Base-by-base conservation (phyloP, 1,139 yeast genomes). In the Candida buenavistaensis region DNA sequence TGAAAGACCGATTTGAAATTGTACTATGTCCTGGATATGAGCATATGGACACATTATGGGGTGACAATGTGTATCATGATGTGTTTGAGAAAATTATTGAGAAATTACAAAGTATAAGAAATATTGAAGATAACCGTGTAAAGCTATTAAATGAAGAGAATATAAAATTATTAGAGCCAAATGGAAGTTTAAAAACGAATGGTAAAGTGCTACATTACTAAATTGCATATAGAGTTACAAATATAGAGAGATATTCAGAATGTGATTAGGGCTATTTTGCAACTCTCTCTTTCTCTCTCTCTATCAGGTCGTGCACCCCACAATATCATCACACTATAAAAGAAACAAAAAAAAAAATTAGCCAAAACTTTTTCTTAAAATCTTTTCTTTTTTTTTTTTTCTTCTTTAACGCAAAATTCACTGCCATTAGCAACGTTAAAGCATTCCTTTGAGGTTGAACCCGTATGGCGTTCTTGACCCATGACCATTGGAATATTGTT, bases 361-460 rank as follows among this genome's bases (percentile, higher is more conserved):
- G 23, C 23, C 11, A 21, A 9, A 8, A 21, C 12, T 29, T 29
- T 29, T 16, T 10, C 12, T 5, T 14, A 15, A 29, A 29, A 29
- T 16, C 8, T 20, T 22, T 23, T 31, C 26, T 29, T 26, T 23
- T 25, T 45, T 45, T 39, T 49, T 35, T 43, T 22, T 39, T 42
- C 39, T 39, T 41, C 41, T 35, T 39, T 67, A 77, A 80, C 85
- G 85, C 85, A 74, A 76, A 75, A 62, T 51, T 66, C 78, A 80
- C 87, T 75, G 85, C 72, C 82, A 69, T 64, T 69, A 71, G 66
- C 78, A 67, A 66, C 80, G 70, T 59, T 61, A 76, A 72, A 69
- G 84, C 81, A 74, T 78, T 74, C 75, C 78, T 72, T 75, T 61
- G 85, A 80, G 87, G 87, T 78, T 79, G 84, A 74, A 75, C 80